phyloP scores from a whole-genome alignment of 768 basidiomycete genomes.

The Lentinus brumalis region DNA sequence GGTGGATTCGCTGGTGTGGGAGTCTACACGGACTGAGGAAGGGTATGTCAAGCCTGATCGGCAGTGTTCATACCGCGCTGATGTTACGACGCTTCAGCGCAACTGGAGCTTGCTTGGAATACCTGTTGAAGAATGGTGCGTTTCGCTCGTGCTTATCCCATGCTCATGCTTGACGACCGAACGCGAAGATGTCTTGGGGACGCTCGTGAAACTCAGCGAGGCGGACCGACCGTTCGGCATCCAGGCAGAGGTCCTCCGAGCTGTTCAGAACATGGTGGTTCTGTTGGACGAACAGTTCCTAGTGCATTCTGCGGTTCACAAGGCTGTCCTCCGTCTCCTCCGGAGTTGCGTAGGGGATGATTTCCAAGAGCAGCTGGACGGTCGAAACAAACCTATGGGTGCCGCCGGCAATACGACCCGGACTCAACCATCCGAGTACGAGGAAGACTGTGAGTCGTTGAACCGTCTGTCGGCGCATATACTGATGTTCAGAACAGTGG shows the following conservation, averaged over 20 bases:
- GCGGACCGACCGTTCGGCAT: conserved; percentile 86
- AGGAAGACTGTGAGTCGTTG: conserved; percentile 74
- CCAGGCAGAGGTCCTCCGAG: conserved; percentile 83
- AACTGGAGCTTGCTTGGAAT: conserved; percentile 89
- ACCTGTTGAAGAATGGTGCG: conserved; percentile 84
- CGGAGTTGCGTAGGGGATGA: conserved; percentile 92
- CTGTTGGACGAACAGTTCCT: conserved; percentile 92
- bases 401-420: conserved; percentile 74
- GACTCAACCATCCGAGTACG: conserved; percentile 83
- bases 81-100: conserved; percentile 38
- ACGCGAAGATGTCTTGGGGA: conserved; percentile 71
- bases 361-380: conserved; percentile 84
- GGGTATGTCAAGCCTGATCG: conserved; percentile 56
- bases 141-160: neutral
- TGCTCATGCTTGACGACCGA: neutral
- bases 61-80: conserved; percentile 4
- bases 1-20: conserved; percentile 85
- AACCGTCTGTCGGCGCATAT: neutral
- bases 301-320: conserved; percentile 88
- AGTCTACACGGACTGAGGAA: conserved; percentile 82
- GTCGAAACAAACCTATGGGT: conserved; percentile 73
- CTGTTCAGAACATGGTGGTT: conserved; percentile 89
- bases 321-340: conserved; percentile 81
- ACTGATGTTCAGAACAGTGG: conserved; percentile 53
- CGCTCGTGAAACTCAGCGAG: conserved; percentile 85